These are phyloP conservation scores for Mucor racemosus DNA, from an alignment of 371 early-diverging fungal genomes.

Conservation along the genomic window DNA sequence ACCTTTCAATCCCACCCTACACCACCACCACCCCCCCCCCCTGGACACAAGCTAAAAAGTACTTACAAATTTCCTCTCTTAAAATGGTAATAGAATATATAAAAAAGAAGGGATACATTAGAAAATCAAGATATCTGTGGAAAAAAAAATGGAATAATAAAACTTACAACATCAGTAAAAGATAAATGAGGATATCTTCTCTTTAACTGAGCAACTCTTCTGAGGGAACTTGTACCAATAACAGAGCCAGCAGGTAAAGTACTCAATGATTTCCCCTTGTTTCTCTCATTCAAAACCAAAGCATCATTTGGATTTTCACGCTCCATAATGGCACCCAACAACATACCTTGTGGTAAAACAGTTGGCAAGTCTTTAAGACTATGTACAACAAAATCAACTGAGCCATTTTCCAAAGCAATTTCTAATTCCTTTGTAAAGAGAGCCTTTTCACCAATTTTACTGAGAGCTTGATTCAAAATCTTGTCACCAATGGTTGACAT, in stretches of 20 bases:
- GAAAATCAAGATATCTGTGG: background rate
- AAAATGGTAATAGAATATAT: background rate
- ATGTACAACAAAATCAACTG: slow-evolving; percentile 93
- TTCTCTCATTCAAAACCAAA: slow-evolving; percentile 62
- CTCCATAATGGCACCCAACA: slow-evolving; percentile 81
- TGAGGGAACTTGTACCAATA: slow-evolving; percentile 91
- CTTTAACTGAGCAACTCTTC: slow-evolving; percentile 89
- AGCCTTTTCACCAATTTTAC: slow-evolving; percentile 92
- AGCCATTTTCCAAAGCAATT: slow-evolving; percentile 71
- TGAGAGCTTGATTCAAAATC: slow-evolving; percentile 82
- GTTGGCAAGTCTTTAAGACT: slow-evolving; percentile 96
- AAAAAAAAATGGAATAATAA: background rate
- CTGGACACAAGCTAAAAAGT: background rate
- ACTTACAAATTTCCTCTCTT: slow-evolving; percentile 55
- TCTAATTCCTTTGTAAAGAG: slow-evolving; percentile 97
- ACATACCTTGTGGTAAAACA: slow-evolving; percentile 81
- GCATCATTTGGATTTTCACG: slow-evolving; percentile 93
- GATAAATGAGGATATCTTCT: slow-evolving; percentile 77
- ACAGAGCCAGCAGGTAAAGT: slow-evolving; percentile 82
- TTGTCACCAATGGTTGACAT: slow-evolving; percentile 93
- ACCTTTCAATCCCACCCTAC: background rate
- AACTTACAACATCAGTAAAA: slow-evolving; percentile 82
- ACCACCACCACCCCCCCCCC: background rate
- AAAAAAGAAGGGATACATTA: slow-evolving; percentile 7
- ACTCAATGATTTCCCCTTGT: slow-evolving; percentile 49